Conservation (phyloP, 2,329 filamentous ascomycete genomes). For the Xylariomycetidae sp. region DNA sequence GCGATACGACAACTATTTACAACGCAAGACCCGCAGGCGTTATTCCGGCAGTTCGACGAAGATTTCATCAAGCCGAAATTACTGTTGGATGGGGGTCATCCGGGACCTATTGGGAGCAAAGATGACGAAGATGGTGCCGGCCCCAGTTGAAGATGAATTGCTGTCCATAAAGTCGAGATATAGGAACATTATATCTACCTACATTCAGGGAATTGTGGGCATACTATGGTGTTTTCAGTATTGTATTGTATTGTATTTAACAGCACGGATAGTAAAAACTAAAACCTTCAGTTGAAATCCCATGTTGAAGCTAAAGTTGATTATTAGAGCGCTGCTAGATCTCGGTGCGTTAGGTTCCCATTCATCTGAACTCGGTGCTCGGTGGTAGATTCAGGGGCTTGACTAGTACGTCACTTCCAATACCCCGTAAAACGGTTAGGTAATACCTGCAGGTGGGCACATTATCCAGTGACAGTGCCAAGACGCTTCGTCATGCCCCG, state of each 20-base stretch:
- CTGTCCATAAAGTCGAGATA: too few species aligned
- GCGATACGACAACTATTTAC: conserved; percentile 79
- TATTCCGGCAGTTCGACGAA: conserved; percentile 91
- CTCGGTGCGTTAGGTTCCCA: too few species aligned
- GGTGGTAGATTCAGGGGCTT: too few species aligned
- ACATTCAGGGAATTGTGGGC: conserved; percentile 7
- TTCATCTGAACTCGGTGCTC: too few species aligned
- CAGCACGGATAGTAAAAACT: too few species aligned
- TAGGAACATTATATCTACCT: conserved; percentile 3
- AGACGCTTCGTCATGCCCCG: background rate
- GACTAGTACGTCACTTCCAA: too few species aligned
- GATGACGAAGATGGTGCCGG: conserved; percentile 23
- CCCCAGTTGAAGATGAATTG: conserved; percentile 5
- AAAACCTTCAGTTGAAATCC: too few species aligned
- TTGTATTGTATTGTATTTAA: conserved; percentile 6
- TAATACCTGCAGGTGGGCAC: conserved; percentile 1
- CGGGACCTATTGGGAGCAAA: conserved; percentile 15
- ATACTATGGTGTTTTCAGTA: conserved; percentile 11
- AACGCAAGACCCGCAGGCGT: conserved; percentile 80
- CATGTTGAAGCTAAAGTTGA: too few species aligned
- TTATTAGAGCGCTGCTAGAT: too few species aligned
- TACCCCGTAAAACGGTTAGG: conserved; percentile 1
- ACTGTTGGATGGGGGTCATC: conserved; percentile 65
- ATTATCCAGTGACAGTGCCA: too few species aligned
- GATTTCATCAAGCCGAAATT: conserved; percentile 92